Base-by-base conservation (phyloP, 2,329 filamentous ascomycete genomes). In the Cladosporium sphaerospermum region DNA sequence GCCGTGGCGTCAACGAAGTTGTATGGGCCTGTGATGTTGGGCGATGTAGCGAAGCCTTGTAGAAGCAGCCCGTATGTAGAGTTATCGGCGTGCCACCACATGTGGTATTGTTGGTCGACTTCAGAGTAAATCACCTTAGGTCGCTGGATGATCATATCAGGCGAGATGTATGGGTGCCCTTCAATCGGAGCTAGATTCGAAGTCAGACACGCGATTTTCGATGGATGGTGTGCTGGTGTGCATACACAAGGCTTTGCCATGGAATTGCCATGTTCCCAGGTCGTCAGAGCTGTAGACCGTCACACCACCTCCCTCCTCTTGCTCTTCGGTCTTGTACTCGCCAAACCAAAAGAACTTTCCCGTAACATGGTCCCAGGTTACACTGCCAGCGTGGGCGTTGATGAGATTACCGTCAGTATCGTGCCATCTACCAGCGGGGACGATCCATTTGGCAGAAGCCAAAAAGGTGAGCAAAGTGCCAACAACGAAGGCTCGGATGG, bases 51-150 rank as follows among this genome's bases (percentile, higher is more conserved):
- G 33, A 81, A 69, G 0, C 80, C 80, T 64, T 83, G 80, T 0
- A 82, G 72, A 0, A 82, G 71, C 58, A 75, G 72, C 8, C 78
- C 77, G 55, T 83, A 83, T 0, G 73, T 77, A 6, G 73, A 73
- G 55, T 83, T 80, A 55, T 82, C 80, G 31, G 80, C 80, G 56
- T 83, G 80, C 80, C 80, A 83, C 74, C 77, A 77, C 78, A 80
- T 79, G 56, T 83, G 79, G 55, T 83, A 84, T 59, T 82, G 73
- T 2, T 73, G 68, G 0, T 76, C 74, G 2, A 70, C 70, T 45
- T 81, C 68, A 57, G 78, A 82, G 58, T 79, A 83, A 1, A 80
- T 74, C 2, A 84, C 81, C 58, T 84, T 84, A 0, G 81, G 81
- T 13, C 81, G 69, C 61, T 84, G 81, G 28, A 84, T 84, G 42